phyloP scores from a whole-genome alignment of 192 early-diverging fungal species.

The Backusella luteola region DNA sequence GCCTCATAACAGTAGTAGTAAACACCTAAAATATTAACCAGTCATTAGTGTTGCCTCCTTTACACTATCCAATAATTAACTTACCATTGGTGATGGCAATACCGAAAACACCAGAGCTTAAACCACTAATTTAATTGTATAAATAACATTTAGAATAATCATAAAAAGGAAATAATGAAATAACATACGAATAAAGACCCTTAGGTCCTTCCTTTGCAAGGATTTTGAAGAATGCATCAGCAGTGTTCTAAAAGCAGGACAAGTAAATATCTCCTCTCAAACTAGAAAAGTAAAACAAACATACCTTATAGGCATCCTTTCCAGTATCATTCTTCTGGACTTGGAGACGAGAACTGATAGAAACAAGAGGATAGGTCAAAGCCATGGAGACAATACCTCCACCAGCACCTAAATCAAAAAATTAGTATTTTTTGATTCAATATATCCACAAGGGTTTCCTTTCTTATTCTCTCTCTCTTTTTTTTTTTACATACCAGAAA shows the following conservation, averaged over 20 bases:
- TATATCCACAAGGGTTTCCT: neutral
- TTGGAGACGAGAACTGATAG: conserved; percentile 77
- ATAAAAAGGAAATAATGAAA: neutral
- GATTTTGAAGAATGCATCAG: conserved; percentile 86
- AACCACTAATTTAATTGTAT: conserved; percentile 56
- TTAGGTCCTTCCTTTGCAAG: conserved; percentile 82
- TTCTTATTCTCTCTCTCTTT: neutral
- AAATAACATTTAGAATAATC: neutral
- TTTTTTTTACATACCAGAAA: conserved; percentile 48
- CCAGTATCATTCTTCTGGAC: conserved; percentile 64
- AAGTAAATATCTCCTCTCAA: neutral
- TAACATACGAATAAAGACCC: conserved; percentile 85
- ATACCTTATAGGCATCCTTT: conserved; percentile 65
- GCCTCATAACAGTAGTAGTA: conserved; percentile 91
- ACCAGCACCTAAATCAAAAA: conserved; percentile 60
- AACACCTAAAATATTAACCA: conserved; percentile 13
- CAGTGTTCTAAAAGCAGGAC: conserved; percentile 41
- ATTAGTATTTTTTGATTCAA: neutral
- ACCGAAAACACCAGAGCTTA: conserved; percentile 94
- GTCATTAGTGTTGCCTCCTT: neutral
- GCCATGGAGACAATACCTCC: conserved; percentile 92
- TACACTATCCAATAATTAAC: conserved; percentile 29
- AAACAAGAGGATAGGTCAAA: conserved; percentile 88
- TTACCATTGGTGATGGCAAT: conserved; percentile 94
- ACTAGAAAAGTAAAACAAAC: neutral